Base-by-base conservation (phyloP, 768 basidiomycete genomes). In the Termitomyces sp. region DNA sequence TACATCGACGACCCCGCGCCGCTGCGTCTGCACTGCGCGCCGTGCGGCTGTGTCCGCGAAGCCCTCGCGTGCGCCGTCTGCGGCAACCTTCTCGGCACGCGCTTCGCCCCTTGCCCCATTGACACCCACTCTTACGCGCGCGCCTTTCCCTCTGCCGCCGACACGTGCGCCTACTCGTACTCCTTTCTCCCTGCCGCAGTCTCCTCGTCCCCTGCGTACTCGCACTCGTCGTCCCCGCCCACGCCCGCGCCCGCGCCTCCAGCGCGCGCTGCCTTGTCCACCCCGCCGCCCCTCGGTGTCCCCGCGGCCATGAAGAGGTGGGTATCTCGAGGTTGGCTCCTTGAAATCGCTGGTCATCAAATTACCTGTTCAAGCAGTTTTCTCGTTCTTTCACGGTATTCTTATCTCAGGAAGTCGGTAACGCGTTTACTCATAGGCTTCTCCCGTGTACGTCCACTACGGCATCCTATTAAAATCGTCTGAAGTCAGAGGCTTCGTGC, bases 41-140 rank as follows among this genome's bases (percentile, higher is more conserved):
- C 82, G 3, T 89, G 88, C 63, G 86, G 87, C 14, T 90, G 88
- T 64, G 68, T 84, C 41, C 79, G 84, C 36, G 86, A 88, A 69
- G 87, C 86, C 5, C 75, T 90, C 10, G 88, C 85, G 20, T 90
- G 88, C 71, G 76, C 79, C 2, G 76, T 77, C 48, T 87, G 84
- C 61, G 87, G 87, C 0, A 89, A 87, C 58, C 73, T 83, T 3
- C 73, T 89, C 12, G 87, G 87, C 30, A 85, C 80, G 5, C 77
- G 85, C 32, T 86, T 82, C 64, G 78, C 13, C 71, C 75, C 64
- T 55, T 63, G 43, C 62, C 72, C 6, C 64, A 63, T 36, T 16
- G 20, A 43, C n/a, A n/a, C n/a, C 41, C 41, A 43, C n/a, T n/a
- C n/a, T 4, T 28, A 32, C 32, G 5, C 32, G 32, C 32, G 7